A percentile compares a stretch with the other conserved stretches of the same genome.
Conservation (phyloP, 352 stramenopile genomes). For the Elongisporangium undulatum region DNA sequence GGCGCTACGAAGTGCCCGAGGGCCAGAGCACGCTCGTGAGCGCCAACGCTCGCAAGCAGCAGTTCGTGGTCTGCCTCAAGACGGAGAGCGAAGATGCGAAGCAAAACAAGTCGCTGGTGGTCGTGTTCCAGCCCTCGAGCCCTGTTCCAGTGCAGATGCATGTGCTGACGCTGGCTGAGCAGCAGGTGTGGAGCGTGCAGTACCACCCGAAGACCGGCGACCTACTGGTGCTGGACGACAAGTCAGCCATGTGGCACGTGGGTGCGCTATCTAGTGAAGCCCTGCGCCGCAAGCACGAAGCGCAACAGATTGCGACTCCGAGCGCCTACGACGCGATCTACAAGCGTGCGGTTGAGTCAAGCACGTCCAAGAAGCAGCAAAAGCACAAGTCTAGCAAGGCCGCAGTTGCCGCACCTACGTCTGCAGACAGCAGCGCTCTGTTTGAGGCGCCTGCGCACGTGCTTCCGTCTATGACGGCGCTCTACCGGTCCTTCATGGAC, state of each 20-base stretch:
- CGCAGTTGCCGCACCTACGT: conserved; percentile 15
- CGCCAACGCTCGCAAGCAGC: conserved; percentile 28
- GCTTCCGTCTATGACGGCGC: conserved; percentile 72
- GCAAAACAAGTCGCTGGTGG: conserved; percentile 31
- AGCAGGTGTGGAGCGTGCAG: conserved; percentile 40
- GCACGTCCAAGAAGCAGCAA: conserved; percentile 12
- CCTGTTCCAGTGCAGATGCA: conserved; percentile 46
- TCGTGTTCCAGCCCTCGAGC: conserved; percentile 45
- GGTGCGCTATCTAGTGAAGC: conserved; percentile 37
- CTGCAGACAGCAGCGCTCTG: conserved; percentile 25
- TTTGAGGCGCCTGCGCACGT: conserved; percentile 82
- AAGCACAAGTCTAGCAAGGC: conserved; percentile 14
- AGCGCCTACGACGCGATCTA: conserved; percentile 40
- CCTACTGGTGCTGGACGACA: conserved; percentile 46
- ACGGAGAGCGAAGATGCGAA: conserved; percentile 2
- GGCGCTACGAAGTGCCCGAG: conserved; percentile 55
- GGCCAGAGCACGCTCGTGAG: conserved; percentile 20
- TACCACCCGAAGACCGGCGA: conserved; percentile 61
- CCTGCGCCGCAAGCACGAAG: conserved; percentile 26
- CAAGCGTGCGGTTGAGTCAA: conserved; percentile 18
- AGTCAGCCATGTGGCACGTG: conserved; percentile 57
- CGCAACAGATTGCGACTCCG: conserved; percentile 12
- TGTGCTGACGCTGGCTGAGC: conserved; percentile 22
- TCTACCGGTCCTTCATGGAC: conserved; percentile 87
- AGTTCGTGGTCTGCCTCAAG: conserved; percentile 48